These are phyloP conservation scores for Phytopythium mirpurense DNA, from an alignment of 352 stramenopile species.

Conservation along the genomic window DNA sequence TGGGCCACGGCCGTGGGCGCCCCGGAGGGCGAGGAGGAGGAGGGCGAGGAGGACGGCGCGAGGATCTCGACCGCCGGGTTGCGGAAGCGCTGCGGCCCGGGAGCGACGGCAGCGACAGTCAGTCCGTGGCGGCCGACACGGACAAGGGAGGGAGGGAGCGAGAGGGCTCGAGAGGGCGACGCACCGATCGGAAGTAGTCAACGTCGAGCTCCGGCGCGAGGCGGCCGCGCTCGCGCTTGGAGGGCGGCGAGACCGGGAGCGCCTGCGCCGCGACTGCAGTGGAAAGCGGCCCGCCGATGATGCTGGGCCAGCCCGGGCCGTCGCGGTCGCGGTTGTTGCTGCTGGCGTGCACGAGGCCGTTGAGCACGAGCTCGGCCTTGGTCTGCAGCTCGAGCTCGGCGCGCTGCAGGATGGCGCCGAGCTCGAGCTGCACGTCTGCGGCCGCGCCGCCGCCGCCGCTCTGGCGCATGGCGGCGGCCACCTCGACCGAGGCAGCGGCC, in stretches of 20 bases:
- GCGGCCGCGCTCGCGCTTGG: no score
- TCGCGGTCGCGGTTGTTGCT: constrained; percentile 8
- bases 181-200: constrained; percentile 45
- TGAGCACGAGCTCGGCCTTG: constrained; percentile 79
- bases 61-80: constrained; percentile 31
- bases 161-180: constrained; percentile 1
- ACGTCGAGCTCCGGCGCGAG: constrained; percentile 22
- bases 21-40: no score
- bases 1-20: constrained; percentile 10
- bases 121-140: neutral
- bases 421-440: constrained; percentile 32
- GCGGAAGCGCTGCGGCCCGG: constrained; percentile 25
- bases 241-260: neutral
- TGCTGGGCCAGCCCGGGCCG: neutral
- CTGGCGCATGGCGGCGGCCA: constrained; percentile 24
- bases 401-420: constrained; percentile 68
- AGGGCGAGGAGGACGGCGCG: constrained; percentile 15
- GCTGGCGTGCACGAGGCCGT: constrained; percentile 56
- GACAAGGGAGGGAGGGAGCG: neutral
- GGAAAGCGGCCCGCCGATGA: no score
- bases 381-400: constrained; percentile 63
- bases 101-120: neutral
- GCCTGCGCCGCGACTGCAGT: no score
- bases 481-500: constrained; percentile 22
- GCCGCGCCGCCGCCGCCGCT: constrained; percentile 16